A percentile compares a stretch with the other conserved stretches of the same genome.
These are phyloP conservation scores for Sesbania bispinosa DNA, from an alignment of 306 rosid species.

Conservation along the genomic window DNA sequence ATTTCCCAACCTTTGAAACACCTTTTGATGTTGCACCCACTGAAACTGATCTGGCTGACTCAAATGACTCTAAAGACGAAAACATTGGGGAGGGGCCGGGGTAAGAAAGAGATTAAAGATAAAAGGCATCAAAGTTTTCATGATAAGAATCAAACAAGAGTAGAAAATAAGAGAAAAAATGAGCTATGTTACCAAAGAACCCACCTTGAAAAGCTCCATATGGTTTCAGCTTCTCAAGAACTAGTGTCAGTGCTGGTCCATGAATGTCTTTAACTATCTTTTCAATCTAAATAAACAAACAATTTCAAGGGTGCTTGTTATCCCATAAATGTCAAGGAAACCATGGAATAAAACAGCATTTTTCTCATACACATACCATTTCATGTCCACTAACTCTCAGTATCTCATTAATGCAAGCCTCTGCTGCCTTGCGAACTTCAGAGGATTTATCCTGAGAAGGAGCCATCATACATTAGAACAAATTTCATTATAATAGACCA, in stretches of 20 bases:
- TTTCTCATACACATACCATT: constrained; percentile 43
- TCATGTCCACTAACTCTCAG: constrained; percentile 85
- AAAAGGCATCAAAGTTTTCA: background rate
- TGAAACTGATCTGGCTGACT: constrained; percentile 51
- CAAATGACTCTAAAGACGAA: constrained; percentile 55
- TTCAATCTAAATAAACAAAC: constrained; percentile 56
- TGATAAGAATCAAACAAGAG: constrained; percentile 14
- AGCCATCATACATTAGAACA: constrained; percentile 22
- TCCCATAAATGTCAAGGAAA: constrained; percentile 16
- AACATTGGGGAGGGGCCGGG: background rate
- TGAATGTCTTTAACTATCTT: constrained; percentile 71
- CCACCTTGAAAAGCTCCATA: constrained; percentile 65
- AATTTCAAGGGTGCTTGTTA: constrained; percentile 8
- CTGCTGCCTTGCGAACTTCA: constrained; percentile 98
- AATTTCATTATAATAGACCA: no score
- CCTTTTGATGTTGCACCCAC: constrained; percentile 57
- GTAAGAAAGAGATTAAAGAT: background rate
- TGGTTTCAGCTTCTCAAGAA: constrained; percentile 79
- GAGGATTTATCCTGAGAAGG: constrained; percentile 85
- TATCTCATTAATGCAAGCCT: constrained; percentile 80
- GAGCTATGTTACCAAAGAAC: constrained; percentile 12
- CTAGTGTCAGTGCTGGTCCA: constrained; percentile 74
- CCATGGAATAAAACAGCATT: background rate
- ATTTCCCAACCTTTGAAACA: constrained; percentile 62
- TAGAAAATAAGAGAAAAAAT: constrained; percentile 7